A percentile compares a stretch with the other conserved stretches of the same genome.
These are phyloP conservation scores for Trypanosoma mega DNA, from an alignment of 208 protist species.

Conservation along the genomic window DNA sequence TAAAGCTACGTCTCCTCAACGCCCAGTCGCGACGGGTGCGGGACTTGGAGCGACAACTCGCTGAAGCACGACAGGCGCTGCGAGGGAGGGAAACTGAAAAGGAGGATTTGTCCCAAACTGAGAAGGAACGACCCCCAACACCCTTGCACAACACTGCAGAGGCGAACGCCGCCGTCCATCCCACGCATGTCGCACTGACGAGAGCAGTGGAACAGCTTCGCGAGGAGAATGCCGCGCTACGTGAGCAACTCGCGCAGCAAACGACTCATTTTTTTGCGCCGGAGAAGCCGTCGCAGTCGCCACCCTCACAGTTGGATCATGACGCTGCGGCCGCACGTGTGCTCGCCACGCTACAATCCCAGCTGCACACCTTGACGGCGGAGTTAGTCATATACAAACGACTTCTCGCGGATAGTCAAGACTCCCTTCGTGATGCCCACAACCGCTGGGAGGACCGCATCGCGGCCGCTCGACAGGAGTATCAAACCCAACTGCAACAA, in stretches of 20 bases:
- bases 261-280: no score
- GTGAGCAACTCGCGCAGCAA: conserved; percentile 12
- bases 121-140: not conserved
- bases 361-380: conserved; percentile 20
- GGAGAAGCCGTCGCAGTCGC: no score
- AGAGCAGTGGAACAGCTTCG: conserved; percentile 1
- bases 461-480: conserved; percentile 29
- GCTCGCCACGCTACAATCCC: conserved; percentile 26
- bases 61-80: conserved; percentile 18
- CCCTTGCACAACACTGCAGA: not conserved
- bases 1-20: conserved; percentile 25
- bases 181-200: not conserved
- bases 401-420: conserved; percentile 25
- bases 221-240: conserved; percentile 19
- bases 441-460: conserved; percentile 42
- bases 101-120: not conserved
- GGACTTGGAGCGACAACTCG: conserved; percentile 33
- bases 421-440: conserved; percentile 27
- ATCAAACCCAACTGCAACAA: conserved; percentile 35
- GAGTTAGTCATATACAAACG: conserved; percentile 36
- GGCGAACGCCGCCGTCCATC: conserved; percentile 20
- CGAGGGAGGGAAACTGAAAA: conserved; percentile 14
- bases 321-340: conserved; percentile 1
- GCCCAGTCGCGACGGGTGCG: conserved; percentile 28
- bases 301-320: no score